Base-by-base conservation (phyloP, 371 early-diverging fungal genomes). In the Apophysomyces variabilis region DNA sequence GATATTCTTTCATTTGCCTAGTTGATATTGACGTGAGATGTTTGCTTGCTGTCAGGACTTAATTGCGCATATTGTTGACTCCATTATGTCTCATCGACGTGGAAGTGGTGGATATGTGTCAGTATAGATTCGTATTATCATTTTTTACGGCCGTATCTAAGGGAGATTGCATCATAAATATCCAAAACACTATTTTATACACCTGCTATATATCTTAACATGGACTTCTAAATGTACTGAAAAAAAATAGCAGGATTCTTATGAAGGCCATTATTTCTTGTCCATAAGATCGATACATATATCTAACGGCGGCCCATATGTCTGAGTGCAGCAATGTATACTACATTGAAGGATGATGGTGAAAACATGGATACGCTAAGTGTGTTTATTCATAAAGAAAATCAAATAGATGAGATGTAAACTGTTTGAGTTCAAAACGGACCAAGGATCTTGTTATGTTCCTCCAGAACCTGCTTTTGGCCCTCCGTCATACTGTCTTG, bases 81-180 rank as follows among this genome's bases (percentile, higher is more conserved):
- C 75, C 14, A 71, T 79, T 65, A 73, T 74, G 73, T 78, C 83
- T 13, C 83, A 69, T 43, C 76, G 83, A 69, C 78, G 77, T 36
- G 78, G 78, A 9, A 67, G 78, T 56, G 83, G 80, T 18, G 83
- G 80, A 4, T 83, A 83, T 63, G 83, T 83, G 43, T 63, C 83
- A 35, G 83, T 83, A 50, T 83, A 73, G 54, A 50, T 4, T 21
- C n/a, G 32, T 26, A 26, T 26, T 21, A 41, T 41, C 13, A 13
- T 50, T 21, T 50, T 21, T 50, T 21, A 32, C 54, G 21, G 8
- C 54, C 21, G 21, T 26, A 50, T n/a, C 21, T 50, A 21, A 21
- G 32, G 54, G n/a, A 50, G 3, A 18, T 26, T 9, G 9, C 54
- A 50, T 50, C 9, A 7, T 5, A 50, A 50, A 50, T 21, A 7